Percentiles rank a stretch among this genome's conserved stretches.
These are phyloP conservation scores for Solanum etuberosum DNA, from an alignment of 257 asterid genomes.

Conservation along the genomic window DNA sequence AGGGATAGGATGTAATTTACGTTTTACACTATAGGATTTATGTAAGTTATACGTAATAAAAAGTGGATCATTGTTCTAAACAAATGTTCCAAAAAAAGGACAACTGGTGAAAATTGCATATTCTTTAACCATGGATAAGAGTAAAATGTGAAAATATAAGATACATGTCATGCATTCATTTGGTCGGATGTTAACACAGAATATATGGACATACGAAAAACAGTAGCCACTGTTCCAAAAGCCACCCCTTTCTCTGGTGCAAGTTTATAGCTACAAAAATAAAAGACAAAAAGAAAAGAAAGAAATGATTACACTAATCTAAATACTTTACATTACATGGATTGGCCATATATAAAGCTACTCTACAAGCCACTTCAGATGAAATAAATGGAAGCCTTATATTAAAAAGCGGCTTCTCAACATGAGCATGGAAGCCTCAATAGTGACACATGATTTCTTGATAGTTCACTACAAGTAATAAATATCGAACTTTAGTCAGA, in stretches of 20 bases:
- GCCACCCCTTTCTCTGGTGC: not conserved
- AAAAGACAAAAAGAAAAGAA: not conserved
- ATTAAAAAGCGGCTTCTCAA: conserved; percentile 23
- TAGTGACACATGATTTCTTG: not conserved
- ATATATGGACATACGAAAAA: not conserved
- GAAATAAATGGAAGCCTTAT: not conserved
- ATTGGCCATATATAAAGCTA: not conserved
- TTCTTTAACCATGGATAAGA: not conserved
- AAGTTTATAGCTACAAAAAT: not conserved
- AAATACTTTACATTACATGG: not conserved
- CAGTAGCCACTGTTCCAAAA: not conserved
- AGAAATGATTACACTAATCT: not conserved
- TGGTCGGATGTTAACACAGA: not conserved
- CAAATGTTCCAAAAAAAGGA: not conserved
- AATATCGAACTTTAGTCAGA: conserved; percentile 7
- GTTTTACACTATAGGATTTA: too few relatives aligned
- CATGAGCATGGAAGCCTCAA: conserved; percentile 23
- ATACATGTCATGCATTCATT: not conserved
- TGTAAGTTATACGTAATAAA: too few relatives aligned
- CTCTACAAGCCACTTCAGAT: not conserved
- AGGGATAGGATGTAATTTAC: too few relatives aligned
- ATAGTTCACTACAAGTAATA: conserved; percentile 9
- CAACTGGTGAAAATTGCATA: not conserved
- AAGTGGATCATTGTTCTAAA: not conserved
- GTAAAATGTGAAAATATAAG: not conserved